Evolutionary conservation across 768 basidiomycete genomes (phyloP).

Genomic region (Auricularia sp.): DNA sequence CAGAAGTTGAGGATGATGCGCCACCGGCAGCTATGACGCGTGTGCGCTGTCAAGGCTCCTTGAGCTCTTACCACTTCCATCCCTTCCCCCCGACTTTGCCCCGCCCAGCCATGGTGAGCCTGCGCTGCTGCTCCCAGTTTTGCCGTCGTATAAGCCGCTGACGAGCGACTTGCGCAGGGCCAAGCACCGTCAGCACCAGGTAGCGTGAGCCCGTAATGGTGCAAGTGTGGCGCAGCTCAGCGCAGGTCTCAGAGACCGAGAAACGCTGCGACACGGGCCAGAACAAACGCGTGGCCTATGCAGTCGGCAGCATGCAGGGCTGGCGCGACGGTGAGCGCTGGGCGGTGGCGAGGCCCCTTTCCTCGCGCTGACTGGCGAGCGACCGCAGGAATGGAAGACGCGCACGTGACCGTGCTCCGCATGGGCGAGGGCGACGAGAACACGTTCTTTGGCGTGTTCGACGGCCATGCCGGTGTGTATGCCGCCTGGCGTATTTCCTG

Average conservation of each 20-base stretch:
- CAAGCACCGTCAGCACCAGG: not conserved
- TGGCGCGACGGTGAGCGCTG: not conserved
- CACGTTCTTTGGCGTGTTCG: not conserved
- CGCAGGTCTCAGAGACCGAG: not conserved
- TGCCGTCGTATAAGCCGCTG: not conserved
- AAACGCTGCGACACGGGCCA: not conserved
- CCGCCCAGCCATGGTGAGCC: not conserved
- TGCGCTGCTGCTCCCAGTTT: not conserved
- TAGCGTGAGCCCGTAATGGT: not conserved
- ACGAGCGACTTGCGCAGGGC: not conserved
- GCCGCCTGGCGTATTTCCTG: not conserved
- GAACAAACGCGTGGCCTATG: not conserved
- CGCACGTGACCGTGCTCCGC: not conserved
- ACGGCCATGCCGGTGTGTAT: not conserved
- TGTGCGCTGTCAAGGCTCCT: not conserved
- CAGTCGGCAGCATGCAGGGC: not conserved
- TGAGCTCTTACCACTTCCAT: not conserved
- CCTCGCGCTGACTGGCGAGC: not conserved
- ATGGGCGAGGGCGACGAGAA: not conserved
- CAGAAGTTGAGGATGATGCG: too few relatives aligned
- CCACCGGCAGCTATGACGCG: not conserved
- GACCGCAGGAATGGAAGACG: conserved; percentile 1
- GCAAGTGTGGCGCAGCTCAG: not conserved
- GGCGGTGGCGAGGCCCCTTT: not conserved
- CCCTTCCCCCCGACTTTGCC: not conserved